Conservation (phyloP, 148 eudicot genomes). For the Pharnaceum exiguum region DNA sequence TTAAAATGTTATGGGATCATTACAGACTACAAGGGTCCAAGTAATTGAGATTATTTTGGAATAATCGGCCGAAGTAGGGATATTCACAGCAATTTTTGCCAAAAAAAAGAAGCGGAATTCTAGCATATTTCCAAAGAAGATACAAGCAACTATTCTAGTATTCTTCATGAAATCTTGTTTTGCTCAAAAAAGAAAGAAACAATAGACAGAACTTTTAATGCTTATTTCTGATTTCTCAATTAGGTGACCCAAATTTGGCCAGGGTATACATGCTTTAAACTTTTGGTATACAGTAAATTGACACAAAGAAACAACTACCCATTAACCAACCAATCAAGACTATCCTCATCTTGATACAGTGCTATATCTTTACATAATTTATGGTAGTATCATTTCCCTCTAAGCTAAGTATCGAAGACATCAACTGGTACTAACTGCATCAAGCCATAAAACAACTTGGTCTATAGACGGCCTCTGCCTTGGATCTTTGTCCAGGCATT, state of each 20-base stretch:
- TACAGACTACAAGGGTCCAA: too few relatives aligned
- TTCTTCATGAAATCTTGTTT: neutral
- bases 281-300: slow-evolving; percentile 16
- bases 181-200: neutral
- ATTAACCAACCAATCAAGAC: slow-evolving; percentile 13
- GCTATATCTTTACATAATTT: slow-evolving; percentile 29
- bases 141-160: too few relatives aligned
- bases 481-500: slow-evolving; percentile 70
- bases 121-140: too few relatives aligned
- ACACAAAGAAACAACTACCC: slow-evolving; percentile 10
- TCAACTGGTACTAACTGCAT: slow-evolving; percentile 31
- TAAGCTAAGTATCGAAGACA: slow-evolving; percentile 16
- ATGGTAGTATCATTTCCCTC: slow-evolving; percentile 10
- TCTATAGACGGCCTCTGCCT: slow-evolving; percentile 75
- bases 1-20: too few relatives aligned
- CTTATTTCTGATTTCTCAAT: slow-evolving; percentile 17
- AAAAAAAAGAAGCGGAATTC: too few relatives aligned
- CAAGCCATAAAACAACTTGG: slow-evolving; percentile 82
- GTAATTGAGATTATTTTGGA: too few relatives aligned
- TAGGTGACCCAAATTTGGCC: slow-evolving; percentile 16
- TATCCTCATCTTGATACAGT: slow-evolving; percentile 13
- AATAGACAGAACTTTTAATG: neutral
- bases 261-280: slow-evolving; percentile 17
- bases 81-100: too few relatives aligned
- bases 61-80: too few relatives aligned